Base-by-base conservation (phyloP, 495 filamentous ascomycete genomes). In the Lineolata rhizophorae region DNA sequence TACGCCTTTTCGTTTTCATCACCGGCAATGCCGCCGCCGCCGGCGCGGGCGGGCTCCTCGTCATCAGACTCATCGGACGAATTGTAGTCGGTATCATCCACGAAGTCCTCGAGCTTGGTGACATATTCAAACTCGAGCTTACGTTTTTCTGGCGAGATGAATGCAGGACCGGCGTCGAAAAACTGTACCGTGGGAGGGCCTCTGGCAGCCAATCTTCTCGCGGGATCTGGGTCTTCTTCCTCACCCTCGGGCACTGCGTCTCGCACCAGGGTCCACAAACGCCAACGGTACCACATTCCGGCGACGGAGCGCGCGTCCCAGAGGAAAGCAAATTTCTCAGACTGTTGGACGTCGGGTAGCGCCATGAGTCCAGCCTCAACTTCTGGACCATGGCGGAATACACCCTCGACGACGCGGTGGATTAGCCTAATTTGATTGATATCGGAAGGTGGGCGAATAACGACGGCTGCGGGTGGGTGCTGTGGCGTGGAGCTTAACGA, bases 301-400 rank as follows among this genome's bases (percentile, higher is more conserved):
- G 71, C 74, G 31, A 69, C 52, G 41, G 77, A 81, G 30, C 80
- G 62, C 18, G 85, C 60, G 51, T 99, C 77, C 74, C 76, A 99
- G 2, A 99, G 51, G 77, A 81, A 99, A 0, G 81, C 76, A 72
- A 83, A 99, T 46, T 73, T 83, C 41, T 85, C 76, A 22, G 92
- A 76, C 16, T 53, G 59, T 39, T 85, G 78, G 2, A 94, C 76
- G 22, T 76, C 68, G 0, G 69, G 70, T 12, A 73, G 61, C 21
- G 66, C 74, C 87, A 95, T 94, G 2, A 99, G 65, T 1, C 91
- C 60, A 3, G 84, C 84, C 46, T 99, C 87, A 35, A 94, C 91
- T 48, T 90, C 79, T 0, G 77, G 74, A 0, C 84, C 83, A 39
- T 82, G 66, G 8, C 67, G 67, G 14, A 93, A 45, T 1, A 95